phyloP scores from a whole-genome alignment of 768 basidiomycete genomes.

The Lepiota venenata region DNA sequence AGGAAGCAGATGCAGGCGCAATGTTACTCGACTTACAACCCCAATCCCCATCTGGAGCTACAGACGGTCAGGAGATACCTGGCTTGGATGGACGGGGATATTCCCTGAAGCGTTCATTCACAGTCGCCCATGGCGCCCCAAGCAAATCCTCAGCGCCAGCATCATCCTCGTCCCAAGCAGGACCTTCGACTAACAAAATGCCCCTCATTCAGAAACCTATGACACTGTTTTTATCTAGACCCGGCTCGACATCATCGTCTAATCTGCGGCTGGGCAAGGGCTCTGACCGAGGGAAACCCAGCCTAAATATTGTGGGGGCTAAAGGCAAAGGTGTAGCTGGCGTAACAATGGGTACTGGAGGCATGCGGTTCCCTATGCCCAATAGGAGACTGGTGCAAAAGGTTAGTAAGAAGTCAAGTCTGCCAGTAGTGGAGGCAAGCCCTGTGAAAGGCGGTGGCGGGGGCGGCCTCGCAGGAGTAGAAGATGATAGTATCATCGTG shows the following conservation, averaged over 20 bases:
- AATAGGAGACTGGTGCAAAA: constrained; percentile 25
- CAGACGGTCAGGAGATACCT: constrained; percentile 14
- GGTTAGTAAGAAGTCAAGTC: constrained; percentile 43
- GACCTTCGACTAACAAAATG: constrained; percentile 13
- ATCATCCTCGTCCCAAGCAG: constrained; percentile 8
- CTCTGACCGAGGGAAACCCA: neutral
- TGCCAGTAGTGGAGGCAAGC: constrained; percentile 46
- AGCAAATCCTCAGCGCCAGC: constrained; percentile 3
- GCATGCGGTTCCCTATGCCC: neutral
- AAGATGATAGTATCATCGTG: constrained; percentile 14
- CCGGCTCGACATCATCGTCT: constrained; percentile 6
- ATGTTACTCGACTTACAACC: constrained; percentile 7
- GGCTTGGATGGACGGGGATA: constrained; percentile 14
- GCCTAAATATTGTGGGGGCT: constrained; percentile 12
- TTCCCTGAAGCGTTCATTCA: constrained; percentile 19
- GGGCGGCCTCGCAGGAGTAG: constrained; percentile 17
- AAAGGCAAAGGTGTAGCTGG: constrained; percentile 23
- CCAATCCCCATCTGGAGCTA: constrained; percentile 19
- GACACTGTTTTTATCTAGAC: constrained; percentile 20
- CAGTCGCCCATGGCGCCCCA: constrained; percentile 17
- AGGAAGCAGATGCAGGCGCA: constrained; percentile 23
- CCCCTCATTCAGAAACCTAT: constrained; percentile 26
- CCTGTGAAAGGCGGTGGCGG: constrained; percentile 40
- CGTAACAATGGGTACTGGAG: constrained; percentile 21
- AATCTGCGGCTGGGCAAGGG: constrained; percentile 7